These are phyloP conservation scores for Populus tomentosa DNA, from an alignment of 441 rosid genomes.

Conservation along the genomic window DNA sequence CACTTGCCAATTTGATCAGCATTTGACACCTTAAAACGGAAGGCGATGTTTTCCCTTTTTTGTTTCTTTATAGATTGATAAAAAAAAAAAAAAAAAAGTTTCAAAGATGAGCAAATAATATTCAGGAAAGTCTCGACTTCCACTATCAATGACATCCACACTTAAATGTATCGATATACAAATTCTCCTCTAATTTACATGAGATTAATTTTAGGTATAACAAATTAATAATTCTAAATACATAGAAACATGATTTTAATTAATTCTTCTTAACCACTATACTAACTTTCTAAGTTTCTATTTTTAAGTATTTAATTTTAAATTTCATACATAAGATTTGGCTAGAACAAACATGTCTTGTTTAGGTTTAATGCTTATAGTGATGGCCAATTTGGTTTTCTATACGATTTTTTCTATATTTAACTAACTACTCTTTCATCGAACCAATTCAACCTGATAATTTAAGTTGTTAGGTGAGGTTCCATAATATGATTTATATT, in stretches of 20 bases:
- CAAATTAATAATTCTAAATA: too few relatives aligned
- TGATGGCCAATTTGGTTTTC: neutral
- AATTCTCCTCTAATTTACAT: neutral
- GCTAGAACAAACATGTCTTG: neutral
- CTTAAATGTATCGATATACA: neutral
- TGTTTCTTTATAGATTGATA: neutral
- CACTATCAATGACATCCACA: neutral
- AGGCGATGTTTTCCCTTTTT: neutral
- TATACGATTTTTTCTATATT: neutral
- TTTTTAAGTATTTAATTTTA: too few relatives aligned
- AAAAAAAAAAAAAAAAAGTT: neutral
- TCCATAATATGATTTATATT: too few relatives aligned
- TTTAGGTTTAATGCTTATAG: neutral
- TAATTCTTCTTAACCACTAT: neutral
- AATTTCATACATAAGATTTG: neutral
- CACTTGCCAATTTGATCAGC: slow-evolving; percentile 10
- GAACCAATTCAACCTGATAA: too few relatives aligned
- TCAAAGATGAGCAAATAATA: neutral
- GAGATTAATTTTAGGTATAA: neutral
- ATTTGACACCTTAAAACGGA: slow-evolving; percentile 12
- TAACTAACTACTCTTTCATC: neutral
- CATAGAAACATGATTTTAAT: neutral
- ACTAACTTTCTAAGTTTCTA: too few relatives aligned
- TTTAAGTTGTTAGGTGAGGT: too few relatives aligned
- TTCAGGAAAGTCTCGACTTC: neutral